Evolutionary conservation across 2,329 filamentous ascomycete genomes (phyloP).

Genomic region (Diaporthe citriasiana): DNA sequence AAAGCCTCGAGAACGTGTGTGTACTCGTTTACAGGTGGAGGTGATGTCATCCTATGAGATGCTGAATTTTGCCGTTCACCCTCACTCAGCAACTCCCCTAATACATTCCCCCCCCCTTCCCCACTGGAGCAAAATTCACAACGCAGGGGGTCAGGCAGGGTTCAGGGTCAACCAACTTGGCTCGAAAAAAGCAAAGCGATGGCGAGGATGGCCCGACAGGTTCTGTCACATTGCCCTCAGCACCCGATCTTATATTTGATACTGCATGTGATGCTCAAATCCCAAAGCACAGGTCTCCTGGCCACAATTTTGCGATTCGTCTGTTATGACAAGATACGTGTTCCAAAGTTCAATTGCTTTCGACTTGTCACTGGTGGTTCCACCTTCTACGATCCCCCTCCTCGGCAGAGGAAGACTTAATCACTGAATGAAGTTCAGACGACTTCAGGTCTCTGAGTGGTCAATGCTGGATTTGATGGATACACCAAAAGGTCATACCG

Average conservation of each 20-base stretch:
- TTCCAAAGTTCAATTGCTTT: neutral
- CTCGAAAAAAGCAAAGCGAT: neutral
- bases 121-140: neutral
- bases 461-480: no score
- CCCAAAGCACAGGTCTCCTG: neutral
- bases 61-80: neutral
- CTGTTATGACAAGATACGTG: neutral
- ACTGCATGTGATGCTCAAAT: neutral
- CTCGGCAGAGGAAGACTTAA: neutral
- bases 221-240: neutral
- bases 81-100: neutral
- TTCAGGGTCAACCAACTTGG: neutral
- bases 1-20: neutral
- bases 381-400: neutral
- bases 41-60: neutral
- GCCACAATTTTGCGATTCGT: neutral
- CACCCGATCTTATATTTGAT: slow-evolving; percentile 9
- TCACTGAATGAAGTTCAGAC: neutral
- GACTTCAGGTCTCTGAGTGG: neutral
- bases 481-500: neutral
- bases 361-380: no score
- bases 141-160: neutral
- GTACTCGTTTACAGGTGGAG: neutral
- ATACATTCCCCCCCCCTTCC: no score
- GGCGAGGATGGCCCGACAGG: neutral